Conservation (phyloP, 2,329 filamentous ascomycete genomes). For the Penicillium corylophilum region DNA sequence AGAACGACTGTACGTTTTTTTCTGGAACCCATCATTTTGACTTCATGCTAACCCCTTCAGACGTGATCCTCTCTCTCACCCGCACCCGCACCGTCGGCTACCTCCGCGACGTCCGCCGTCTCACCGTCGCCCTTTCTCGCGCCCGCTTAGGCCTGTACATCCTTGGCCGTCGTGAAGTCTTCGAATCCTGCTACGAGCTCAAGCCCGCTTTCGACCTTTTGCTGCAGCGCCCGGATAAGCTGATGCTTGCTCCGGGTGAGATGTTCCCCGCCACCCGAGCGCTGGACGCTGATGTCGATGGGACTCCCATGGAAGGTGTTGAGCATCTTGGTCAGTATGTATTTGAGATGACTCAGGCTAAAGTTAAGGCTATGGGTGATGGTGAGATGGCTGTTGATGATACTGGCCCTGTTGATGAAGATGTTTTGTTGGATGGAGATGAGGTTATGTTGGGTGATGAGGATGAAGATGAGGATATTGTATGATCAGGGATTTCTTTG, state of each 20-base stretch:
- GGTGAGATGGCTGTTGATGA: constrained; percentile 40
- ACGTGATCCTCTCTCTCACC: constrained; percentile 90
- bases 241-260: constrained; percentile 80
- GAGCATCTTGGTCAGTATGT: constrained; percentile 97
- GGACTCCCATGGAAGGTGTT: constrained; percentile 79
- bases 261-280: constrained; percentile 70
- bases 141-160: constrained; percentile 90
- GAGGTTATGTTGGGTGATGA: constrained; percentile 36
- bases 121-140: constrained; percentile 92
- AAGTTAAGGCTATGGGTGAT: constrained; percentile 58
- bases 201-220: constrained; percentile 80
- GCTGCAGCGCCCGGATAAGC: constrained; percentile 73
- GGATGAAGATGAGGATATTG: constrained; percentile 36
- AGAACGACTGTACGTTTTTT: constrained; percentile 83
- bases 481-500: constrained; percentile 27
- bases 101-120: constrained; percentile 84
- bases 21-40: neutral
- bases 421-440: constrained; percentile 33
- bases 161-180: constrained; percentile 81
- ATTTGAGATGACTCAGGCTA: constrained; percentile 86
- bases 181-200: constrained; percentile 85
- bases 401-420: constrained; percentile 30
- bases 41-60: constrained; percentile 46
- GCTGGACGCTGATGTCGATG: constrained; percentile 48
- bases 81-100: constrained; percentile 88